Percentiles rank a stretch among this genome's conserved stretches.
Conservation (phyloP, 495 filamentous ascomycete species). For the Friedmanniomyces endolithicus region DNA sequence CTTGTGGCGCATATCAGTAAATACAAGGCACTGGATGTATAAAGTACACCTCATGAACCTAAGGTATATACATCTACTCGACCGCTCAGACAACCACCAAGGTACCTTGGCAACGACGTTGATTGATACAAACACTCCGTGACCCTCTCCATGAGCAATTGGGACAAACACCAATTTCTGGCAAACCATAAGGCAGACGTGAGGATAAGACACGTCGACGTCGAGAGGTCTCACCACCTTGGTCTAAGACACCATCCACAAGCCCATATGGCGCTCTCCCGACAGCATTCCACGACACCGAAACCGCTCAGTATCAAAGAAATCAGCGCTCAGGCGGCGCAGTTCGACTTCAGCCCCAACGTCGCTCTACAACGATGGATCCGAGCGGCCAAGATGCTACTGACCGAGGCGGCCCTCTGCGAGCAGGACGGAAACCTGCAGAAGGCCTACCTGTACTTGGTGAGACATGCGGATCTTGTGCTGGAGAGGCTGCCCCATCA, state of each 20-base stretch:
- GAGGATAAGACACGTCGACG: not conserved
- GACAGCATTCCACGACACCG: slow-evolving; percentile 1
- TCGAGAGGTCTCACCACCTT: too few relatives aligned
- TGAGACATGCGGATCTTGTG: slow-evolving; percentile 62
- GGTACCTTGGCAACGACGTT: too few relatives aligned
- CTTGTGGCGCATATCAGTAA: too few relatives aligned
- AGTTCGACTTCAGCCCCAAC: slow-evolving; percentile 64
- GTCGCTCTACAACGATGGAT: slow-evolving; percentile 72
- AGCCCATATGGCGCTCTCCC: slow-evolving; percentile 9
- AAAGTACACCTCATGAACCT: too few relatives aligned
- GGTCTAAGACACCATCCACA: not conserved
- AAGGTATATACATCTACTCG: too few relatives aligned
- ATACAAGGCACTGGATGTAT: too few relatives aligned
- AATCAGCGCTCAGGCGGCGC: slow-evolving; percentile 55
- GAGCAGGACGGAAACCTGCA: slow-evolving; percentile 72
- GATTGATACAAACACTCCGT: too few relatives aligned
- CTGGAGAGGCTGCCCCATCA: slow-evolving; percentile 32
- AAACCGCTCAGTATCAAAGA: slow-evolving; percentile 58
- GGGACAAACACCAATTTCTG: too few relatives aligned
- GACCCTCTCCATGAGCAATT: too few relatives aligned
- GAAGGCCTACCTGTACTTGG: slow-evolving; percentile 74
- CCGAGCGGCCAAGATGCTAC: slow-evolving; percentile 59
- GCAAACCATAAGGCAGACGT: too few relatives aligned
- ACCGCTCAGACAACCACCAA: too few relatives aligned
- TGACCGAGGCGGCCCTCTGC: slow-evolving; percentile 61